Percentiles rank a stretch among this genome's conserved stretches.
Evolutionary conservation across 1,284 basidiomycete species (phyloP).

Genomic region (Irpex sp.): DNA sequence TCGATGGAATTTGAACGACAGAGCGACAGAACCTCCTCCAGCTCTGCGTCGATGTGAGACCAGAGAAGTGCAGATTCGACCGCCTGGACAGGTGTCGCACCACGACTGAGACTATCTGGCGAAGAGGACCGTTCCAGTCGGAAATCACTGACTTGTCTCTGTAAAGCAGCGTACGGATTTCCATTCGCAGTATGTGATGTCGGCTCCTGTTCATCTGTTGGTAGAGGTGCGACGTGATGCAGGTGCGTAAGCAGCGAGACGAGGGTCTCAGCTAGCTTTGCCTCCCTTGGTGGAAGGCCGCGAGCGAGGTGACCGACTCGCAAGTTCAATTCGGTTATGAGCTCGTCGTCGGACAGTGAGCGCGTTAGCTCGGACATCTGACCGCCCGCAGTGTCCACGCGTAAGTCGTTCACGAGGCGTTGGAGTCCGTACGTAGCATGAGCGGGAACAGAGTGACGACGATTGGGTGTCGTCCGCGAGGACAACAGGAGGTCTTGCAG

Average conservation of each 20-base stretch:
- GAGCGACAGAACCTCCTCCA: slow-evolving; percentile 63
- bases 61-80: slow-evolving; percentile 70
- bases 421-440: slow-evolving; percentile 41
- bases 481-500: slow-evolving; percentile 71
- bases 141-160: slow-evolving; percentile 65
- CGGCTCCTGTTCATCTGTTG: slow-evolving; percentile 22
- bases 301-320: slow-evolving; percentile 51
- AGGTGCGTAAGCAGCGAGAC: slow-evolving; percentile 66
- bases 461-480: slow-evolving; percentile 58
- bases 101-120: slow-evolving; percentile 18
- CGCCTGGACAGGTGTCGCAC: slow-evolving; percentile 43
- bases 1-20: slow-evolving; percentile 35
- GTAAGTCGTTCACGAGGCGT: slow-evolving; percentile 61
- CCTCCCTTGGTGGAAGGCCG: slow-evolving; percentile 38
- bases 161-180: slow-evolving; percentile 57
- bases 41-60: slow-evolving; percentile 67
- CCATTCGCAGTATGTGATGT: slow-evolving; percentile 23
- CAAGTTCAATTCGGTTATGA: slow-evolving; percentile 60
- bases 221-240: slow-evolving; percentile 26
- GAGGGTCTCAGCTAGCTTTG: slow-evolving; percentile 58
- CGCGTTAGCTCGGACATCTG: slow-evolving; percentile 44
- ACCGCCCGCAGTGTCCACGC: slow-evolving; percentile 38
- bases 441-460: slow-evolving; percentile 60
- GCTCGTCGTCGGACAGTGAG: slow-evolving; percentile 40
- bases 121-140: slow-evolving; percentile 45